Percentiles rank a stretch among this genome's conserved stretches.
phyloP scores from a whole-genome alignment of 1,284 basidiomycete species.

The Melampsora larici-populina region DNA sequence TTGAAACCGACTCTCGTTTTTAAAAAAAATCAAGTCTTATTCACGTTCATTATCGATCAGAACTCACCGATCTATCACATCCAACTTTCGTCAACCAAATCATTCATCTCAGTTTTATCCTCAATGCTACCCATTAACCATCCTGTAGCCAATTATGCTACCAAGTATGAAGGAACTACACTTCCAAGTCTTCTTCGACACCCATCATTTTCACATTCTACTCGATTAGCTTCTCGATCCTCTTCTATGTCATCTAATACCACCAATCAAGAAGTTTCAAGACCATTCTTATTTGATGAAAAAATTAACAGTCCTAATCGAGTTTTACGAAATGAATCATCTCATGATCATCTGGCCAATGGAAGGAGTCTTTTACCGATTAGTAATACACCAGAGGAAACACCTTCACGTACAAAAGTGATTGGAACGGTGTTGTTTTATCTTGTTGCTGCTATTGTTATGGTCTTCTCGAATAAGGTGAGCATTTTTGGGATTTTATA shows the following conservation, averaged over 20 bases:
- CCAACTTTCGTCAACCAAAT: background rate
- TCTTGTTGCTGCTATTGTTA: constrained; percentile 72
- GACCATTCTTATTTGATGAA: no score
- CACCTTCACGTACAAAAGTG: constrained; percentile 48
- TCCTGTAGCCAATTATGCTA: background rate
- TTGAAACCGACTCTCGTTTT: no score
- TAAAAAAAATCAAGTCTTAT: no score
- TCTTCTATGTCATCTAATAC: background rate
- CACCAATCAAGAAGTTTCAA: no score
- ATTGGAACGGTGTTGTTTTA: constrained; percentile 60
- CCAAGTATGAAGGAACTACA: no score
- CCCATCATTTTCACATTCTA: background rate
- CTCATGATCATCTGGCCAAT: background rate
- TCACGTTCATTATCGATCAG: no score
- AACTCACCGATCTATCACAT: no score
- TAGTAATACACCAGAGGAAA: constrained; percentile 28
- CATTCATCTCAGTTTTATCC: background rate
- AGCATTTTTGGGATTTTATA: background rate
- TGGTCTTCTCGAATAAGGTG: constrained; percentile 52
- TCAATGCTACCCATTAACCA: background rate
- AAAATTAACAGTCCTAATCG: no score
- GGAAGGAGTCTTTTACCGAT: background rate
- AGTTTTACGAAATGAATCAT: background rate
- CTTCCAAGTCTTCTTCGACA: no score
- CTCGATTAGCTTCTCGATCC: background rate